Evolutionary conservation across 257 asterid genomes (phyloP), one percentile per base, ranked within the genome.

Genomic region (Plantago elongata): DNA sequence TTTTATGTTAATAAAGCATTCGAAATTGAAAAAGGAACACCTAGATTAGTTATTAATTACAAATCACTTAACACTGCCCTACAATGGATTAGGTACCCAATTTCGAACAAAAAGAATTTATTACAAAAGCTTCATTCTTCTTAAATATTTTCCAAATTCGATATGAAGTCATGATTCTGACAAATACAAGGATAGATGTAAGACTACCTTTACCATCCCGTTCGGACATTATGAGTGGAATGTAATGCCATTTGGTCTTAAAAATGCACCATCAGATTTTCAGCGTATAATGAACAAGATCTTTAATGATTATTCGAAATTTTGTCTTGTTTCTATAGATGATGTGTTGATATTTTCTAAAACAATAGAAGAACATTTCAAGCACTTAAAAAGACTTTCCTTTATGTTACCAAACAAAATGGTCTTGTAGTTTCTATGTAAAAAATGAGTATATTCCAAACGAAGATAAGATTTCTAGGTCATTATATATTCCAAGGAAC

Each of bases 221-320:
- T 51, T 40, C 44, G 54, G 69, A 40, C 45, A 42, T 0, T 64
- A 18, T 47, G 44, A 64, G 5, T 64, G 29, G 30, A 38, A 57
- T 9, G 45, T 64, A 6, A 18, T 63, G 49, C n/a, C 60, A 3
- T 51, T 51, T 43, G 69, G 45, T 3, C 12, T 52, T 0, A 11
- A 48, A 13, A 64, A 38, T 64, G 54, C 61, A 1, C 62, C 54
- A 1, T 57, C 57, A 2, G 40, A 40, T 52, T 64, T 64, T 42
- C 61, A 64, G 44, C 40, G 40, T 17, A 40, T 27, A 9, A 63
- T 51, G 60, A 56, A 64, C n/a, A 42, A 15, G 0, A 64, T 54
- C 0, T 50, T 63, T 38, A 50, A 30, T 42, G 9, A 9, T 22
- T n/a, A 52, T 42, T 9, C 17, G 9, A 15, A 40, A 10, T 51